Percentiles rank a stretch among this genome's conserved stretches.
Conservation (phyloP, 306 rosid genomes). For the Cicer arietinum region DNA sequence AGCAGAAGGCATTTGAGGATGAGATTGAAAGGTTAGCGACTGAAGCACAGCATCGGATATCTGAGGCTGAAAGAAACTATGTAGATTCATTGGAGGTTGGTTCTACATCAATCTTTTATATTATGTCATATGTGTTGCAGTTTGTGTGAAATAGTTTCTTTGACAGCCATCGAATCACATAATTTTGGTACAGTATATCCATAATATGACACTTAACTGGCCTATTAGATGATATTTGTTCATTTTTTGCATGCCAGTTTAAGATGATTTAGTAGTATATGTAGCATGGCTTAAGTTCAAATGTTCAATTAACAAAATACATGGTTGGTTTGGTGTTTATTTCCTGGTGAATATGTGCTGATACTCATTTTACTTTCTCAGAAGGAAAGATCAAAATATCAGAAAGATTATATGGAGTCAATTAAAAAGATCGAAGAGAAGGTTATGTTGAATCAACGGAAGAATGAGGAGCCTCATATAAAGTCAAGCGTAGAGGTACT, state of each 20-base stretch:
- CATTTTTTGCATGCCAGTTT: slow-evolving; percentile 23
- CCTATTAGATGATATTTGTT: slow-evolving; percentile 21
- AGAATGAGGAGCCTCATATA: slow-evolving; percentile 53
- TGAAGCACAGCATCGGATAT: slow-evolving; percentile 70
- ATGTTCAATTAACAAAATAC: slow-evolving; percentile 12
- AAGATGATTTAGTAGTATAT: slow-evolving; percentile 17
- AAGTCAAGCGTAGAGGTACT: slow-evolving; percentile 54
- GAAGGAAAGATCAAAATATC: slow-evolving; percentile 87
- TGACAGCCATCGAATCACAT: slow-evolving; percentile 14
- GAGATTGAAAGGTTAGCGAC: slow-evolving; percentile 76
- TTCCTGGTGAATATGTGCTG: slow-evolving; percentile 37
- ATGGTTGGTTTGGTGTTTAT: slow-evolving; percentile 37
- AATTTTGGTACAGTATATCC: slow-evolving; percentile 15
- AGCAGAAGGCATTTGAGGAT: slow-evolving; percentile 88
- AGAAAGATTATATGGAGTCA: slow-evolving; percentile 88
- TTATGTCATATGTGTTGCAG: slow-evolving; percentile 26
- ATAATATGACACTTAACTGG: slow-evolving; percentile 24
- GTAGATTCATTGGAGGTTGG: slow-evolving; percentile 80
- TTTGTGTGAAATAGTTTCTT: slow-evolving; percentile 34
- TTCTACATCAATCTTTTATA: slow-evolving; percentile 36
- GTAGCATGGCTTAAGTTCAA: slow-evolving; percentile 18
- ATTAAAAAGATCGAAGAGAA: slow-evolving; percentile 93
- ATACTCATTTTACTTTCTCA: slow-evolving; percentile 48
- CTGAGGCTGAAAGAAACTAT: slow-evolving; percentile 82
- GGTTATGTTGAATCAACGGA: slow-evolving; percentile 62